These are phyloP conservation scores for Podospora comata DNA, from an alignment of 495 filamentous ascomycete genomes.

Conservation along the genomic window DNA sequence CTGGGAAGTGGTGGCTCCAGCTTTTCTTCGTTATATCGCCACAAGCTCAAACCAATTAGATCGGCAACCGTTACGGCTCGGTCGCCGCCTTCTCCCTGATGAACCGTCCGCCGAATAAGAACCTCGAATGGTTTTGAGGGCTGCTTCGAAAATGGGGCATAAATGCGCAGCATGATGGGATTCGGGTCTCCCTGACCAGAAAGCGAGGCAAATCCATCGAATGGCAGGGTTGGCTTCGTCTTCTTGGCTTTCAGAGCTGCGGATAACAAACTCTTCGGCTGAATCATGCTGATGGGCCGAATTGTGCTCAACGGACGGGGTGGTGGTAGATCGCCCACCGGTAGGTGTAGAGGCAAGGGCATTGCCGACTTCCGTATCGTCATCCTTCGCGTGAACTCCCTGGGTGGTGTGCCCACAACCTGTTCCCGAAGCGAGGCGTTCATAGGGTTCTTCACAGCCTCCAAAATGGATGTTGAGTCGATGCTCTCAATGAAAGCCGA, in stretches of 20 bases:
- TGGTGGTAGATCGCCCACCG: slow-evolving; percentile 75
- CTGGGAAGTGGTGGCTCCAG: slow-evolving; percentile 65
- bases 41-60: slow-evolving; percentile 83
- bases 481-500: slow-evolving; percentile 53
- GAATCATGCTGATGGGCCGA: slow-evolving; percentile 73
- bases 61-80: slow-evolving; percentile 79
- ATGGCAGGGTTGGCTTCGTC: slow-evolving; percentile 73
- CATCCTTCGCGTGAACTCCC: slow-evolving; percentile 49
- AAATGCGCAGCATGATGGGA: slow-evolving; percentile 81
- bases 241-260: slow-evolving; percentile 71
- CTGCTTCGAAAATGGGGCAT: slow-evolving; percentile 73
- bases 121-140: slow-evolving; percentile 72
- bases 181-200: slow-evolving; percentile 82
- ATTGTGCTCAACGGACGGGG: slow-evolving; percentile 87
- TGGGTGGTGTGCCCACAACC: slow-evolving; percentile 54
- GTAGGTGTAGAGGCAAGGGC: slow-evolving; percentile 53
- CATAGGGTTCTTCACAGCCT: slow-evolving; percentile 47
- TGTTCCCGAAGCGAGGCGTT: slow-evolving; percentile 48
- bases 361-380: slow-evolving; percentile 44
- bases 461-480: slow-evolving; percentile 53
- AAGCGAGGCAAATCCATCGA: slow-evolving; percentile 80
- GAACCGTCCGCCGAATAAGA: slow-evolving; percentile 70
- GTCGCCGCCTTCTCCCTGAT: slow-evolving; percentile 60
- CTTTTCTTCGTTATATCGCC: slow-evolving; percentile 80
- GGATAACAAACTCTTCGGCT: slow-evolving; percentile 71